Conservation (phyloP, 116 monocot species). For the Phalaenopsis hybrid region DNA sequence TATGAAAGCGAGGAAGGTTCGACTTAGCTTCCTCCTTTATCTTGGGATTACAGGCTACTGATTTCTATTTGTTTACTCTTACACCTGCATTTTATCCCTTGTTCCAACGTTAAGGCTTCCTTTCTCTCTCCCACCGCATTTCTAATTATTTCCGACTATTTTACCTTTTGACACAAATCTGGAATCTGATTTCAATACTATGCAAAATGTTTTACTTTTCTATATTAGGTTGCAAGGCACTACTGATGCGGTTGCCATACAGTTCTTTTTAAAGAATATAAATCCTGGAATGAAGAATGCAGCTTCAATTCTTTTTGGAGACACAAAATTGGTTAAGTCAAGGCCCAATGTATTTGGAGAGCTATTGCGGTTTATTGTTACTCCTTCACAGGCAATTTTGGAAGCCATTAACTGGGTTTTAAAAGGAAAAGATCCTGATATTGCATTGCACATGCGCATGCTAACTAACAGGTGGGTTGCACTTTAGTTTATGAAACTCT, state of each 20-base stretch:
- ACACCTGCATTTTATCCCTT: background rate
- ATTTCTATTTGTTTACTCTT: background rate
- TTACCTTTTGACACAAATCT: background rate
- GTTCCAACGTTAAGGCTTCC: background rate
- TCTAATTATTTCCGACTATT: background rate
- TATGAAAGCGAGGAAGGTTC: background rate
- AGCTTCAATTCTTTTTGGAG: conserved; percentile 67
- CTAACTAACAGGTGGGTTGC: conserved; percentile 63
- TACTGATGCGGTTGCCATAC: conserved; percentile 81
- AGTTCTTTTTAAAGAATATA: conserved; percentile 89
- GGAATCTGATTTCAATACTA: background rate
- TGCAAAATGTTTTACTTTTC: background rate
- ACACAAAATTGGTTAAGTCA: conserved; percentile 28
- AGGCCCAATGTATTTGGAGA: conserved; percentile 93
- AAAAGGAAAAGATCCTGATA: conserved; percentile 61
- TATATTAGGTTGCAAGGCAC: conserved; percentile 74
- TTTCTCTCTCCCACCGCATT: background rate
- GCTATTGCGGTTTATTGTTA: conserved; percentile 60
- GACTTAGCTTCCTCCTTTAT: background rate
- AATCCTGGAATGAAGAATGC: conserved; percentile 61
- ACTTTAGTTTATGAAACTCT: conserved; percentile 1
- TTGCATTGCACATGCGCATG: conserved; percentile 90
- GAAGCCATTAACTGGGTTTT: conserved; percentile 67
- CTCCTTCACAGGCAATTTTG: conserved; percentile 54
- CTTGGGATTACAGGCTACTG: background rate